Evolutionary conservation across 495 filamentous ascomycete genomes (phyloP).

Genomic region (Aspergillus nanangensis): DNA sequence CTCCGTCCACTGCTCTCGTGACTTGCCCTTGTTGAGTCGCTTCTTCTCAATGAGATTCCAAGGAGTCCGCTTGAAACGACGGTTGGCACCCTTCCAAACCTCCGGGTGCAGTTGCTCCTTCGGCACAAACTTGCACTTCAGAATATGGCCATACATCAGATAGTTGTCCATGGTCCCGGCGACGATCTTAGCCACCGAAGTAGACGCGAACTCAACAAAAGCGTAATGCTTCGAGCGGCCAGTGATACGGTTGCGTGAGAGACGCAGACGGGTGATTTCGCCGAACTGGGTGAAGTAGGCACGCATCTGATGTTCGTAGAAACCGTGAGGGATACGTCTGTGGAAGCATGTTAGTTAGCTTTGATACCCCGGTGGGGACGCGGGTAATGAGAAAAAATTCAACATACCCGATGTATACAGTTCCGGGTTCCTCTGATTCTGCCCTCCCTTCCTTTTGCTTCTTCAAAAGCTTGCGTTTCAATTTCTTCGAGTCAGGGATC

Average conservation of each 20-base stretch:
- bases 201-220: conserved; percentile 82
- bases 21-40: conserved; percentile 61
- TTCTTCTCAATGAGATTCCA: conserved; percentile 78
- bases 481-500: conserved; percentile 59
- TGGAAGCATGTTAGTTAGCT: conserved; percentile 14
- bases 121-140: conserved; percentile 78
- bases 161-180: conserved; percentile 97
- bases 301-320: conserved; percentile 95
- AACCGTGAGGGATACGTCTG: conserved; percentile 83
- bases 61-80: conserved; percentile 81
- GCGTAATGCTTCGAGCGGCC: conserved; percentile 87
- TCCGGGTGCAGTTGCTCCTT: conserved; percentile 70
- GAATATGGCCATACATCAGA: conserved; percentile 85
- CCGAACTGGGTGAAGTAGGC: conserved; percentile 96
- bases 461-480: conserved; percentile 54
- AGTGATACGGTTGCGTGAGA: conserved; percentile 86
- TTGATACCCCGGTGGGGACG: neutral
- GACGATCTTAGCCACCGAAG: conserved; percentile 79
- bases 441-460: conserved; percentile 35
- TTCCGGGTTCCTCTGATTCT: conserved; percentile 57
- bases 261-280: conserved; percentile 69
- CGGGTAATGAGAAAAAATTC: neutral
- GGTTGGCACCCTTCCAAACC: conserved; percentile 83
- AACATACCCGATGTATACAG: conserved; percentile 74
- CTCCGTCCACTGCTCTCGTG: conserved; percentile 72